Percentiles rank a stretch among this genome's conserved stretches.
These are phyloP conservation scores for Spiromastix sp. DNA, from an alignment of 2,329 filamentous ascomycete species.

Conservation along the genomic window DNA sequence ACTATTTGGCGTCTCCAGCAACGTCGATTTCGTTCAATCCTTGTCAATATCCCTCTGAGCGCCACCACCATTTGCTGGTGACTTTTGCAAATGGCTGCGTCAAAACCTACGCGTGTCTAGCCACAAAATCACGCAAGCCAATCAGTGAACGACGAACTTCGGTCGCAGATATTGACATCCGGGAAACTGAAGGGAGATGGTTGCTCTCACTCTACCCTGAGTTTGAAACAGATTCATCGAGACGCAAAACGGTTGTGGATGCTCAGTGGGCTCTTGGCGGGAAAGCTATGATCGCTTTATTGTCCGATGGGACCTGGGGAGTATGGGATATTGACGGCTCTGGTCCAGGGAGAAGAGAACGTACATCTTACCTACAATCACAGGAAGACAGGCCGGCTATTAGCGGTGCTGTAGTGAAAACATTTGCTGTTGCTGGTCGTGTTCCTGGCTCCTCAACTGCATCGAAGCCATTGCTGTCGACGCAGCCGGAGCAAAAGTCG, in stretches of 20 bases:
- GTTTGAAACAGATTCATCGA: slow-evolving; percentile 25
- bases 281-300: slow-evolving; percentile 33
- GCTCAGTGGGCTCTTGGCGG: slow-evolving; percentile 37
- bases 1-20: slow-evolving; percentile 40
- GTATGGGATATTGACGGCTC: slow-evolving; percentile 39
- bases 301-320: slow-evolving; percentile 39
- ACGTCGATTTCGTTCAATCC: slow-evolving; percentile 45
- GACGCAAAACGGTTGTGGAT: slow-evolving; percentile 34
- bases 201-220: slow-evolving; percentile 31
- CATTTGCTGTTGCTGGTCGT: slow-evolving; percentile 33
- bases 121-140: slow-evolving; percentile 20
- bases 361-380: slow-evolving; percentile 24
- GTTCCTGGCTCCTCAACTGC: slow-evolving; percentile 20
- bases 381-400: slow-evolving; percentile 30
- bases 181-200: slow-evolving; percentile 31
- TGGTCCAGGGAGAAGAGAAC: slow-evolving; percentile 29
- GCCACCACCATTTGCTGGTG: slow-evolving; percentile 46
- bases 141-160: slow-evolving; percentile 20
- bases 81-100: slow-evolving; percentile 45
- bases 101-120: slow-evolving; percentile 47
- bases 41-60: slow-evolving; percentile 40
- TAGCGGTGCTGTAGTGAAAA: slow-evolving; percentile 29
- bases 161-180: slow-evolving; percentile 21
- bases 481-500: slow-evolving; percentile 16
- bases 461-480: slow-evolving; percentile 16